These are phyloP conservation scores for Bipolaris cookei DNA, from an alignment of 2,329 filamentous ascomycete species.

Conservation along the genomic window DNA sequence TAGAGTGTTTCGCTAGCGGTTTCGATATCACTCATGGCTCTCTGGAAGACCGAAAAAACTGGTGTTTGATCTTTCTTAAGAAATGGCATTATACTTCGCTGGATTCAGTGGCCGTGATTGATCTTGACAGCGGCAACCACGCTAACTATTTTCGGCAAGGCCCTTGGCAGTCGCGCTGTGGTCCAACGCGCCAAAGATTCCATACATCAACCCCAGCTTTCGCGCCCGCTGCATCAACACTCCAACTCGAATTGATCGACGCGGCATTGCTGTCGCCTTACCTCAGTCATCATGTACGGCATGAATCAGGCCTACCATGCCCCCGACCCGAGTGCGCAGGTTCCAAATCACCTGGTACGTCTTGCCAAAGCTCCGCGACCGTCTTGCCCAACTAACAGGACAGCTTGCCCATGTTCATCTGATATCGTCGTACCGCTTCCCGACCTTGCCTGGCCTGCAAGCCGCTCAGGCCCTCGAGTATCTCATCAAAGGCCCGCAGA, in stretches of 20 bases:
- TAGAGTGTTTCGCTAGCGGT: not conserved
- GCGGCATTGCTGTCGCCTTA: constrained; percentile 38
- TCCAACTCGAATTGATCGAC: constrained; percentile 15
- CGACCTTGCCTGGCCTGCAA: constrained; percentile 72
- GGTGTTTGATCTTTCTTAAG: not conserved
- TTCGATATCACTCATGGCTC: not conserved
- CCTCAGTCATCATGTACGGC: constrained; percentile 37
- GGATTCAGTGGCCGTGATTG: not conserved
- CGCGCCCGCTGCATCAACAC: constrained; percentile 27
- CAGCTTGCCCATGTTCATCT: constrained; percentile 90
- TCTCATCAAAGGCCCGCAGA: constrained; percentile 81
- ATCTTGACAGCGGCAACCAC: not conserved
- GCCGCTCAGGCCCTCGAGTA: constrained; percentile 81
- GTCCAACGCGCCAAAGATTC: constrained; percentile 29
- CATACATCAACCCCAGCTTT: constrained; percentile 27
- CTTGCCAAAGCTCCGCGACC: constrained; percentile 13
- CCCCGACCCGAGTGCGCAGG: constrained; percentile 45
- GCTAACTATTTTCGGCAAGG: constrained; percentile 4
- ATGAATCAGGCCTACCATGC: constrained; percentile 45
- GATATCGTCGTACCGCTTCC: constrained; percentile 82
- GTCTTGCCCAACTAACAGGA: constrained; percentile 23
- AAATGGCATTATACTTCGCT: not conserved
- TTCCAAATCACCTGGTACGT: constrained; percentile 44
- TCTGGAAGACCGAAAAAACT: too few species aligned
- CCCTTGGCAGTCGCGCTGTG: constrained; percentile 20